A percentile compares a stretch with the other conserved stretches of the same genome.
These are phyloP conservation scores for Alternaria brassicicola DNA, from an alignment of 2,329 filamentous ascomycete species.

Conservation along the genomic window DNA sequence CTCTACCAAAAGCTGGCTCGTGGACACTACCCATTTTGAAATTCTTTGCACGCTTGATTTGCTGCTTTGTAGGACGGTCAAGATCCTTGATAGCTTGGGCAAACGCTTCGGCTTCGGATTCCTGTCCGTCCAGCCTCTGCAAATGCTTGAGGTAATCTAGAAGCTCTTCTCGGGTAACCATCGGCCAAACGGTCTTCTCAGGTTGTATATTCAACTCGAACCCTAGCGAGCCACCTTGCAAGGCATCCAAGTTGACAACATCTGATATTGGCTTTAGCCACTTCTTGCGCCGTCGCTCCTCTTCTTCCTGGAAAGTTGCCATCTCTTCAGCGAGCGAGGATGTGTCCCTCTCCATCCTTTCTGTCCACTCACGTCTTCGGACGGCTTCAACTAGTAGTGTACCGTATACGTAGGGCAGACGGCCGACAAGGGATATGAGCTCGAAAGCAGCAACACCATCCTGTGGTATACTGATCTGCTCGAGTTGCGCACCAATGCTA, in stretches of 20 bases:
- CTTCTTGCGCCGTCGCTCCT: constrained; percentile 82
- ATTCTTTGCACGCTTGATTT: constrained; percentile 83
- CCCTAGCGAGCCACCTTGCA: constrained; percentile 73
- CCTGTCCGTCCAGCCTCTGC: constrained; percentile 68
- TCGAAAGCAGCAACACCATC: constrained; percentile 83
- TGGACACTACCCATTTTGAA: constrained; percentile 98
- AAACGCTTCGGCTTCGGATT: constrained; percentile 72
- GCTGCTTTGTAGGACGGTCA: constrained; percentile 81
- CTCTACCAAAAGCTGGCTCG: constrained; percentile 85
- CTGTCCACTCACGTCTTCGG: constrained; percentile 83
- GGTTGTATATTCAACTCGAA: constrained; percentile 86
- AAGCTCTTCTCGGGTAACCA: constrained; percentile 75
- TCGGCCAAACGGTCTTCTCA: constrained; percentile 81
- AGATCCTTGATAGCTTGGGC: constrained; percentile 78
- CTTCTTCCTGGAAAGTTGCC: constrained; percentile 89
- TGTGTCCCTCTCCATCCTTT: constrained; percentile 88
- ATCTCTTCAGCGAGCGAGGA: constrained; percentile 90
- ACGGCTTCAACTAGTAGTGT: constrained; percentile 87
- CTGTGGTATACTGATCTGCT: constrained; percentile 71
- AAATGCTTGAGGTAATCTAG: constrained; percentile 73
- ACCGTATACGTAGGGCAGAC: constrained; percentile 87
- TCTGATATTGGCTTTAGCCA: constrained; percentile 88
- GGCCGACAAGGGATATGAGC: constrained; percentile 76
- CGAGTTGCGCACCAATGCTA: constrained; percentile 73
- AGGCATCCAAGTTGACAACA: constrained; percentile 68